Conservation (phyloP, 768 basidiomycete species). For the Termitomyces eurrhizus region DNA sequence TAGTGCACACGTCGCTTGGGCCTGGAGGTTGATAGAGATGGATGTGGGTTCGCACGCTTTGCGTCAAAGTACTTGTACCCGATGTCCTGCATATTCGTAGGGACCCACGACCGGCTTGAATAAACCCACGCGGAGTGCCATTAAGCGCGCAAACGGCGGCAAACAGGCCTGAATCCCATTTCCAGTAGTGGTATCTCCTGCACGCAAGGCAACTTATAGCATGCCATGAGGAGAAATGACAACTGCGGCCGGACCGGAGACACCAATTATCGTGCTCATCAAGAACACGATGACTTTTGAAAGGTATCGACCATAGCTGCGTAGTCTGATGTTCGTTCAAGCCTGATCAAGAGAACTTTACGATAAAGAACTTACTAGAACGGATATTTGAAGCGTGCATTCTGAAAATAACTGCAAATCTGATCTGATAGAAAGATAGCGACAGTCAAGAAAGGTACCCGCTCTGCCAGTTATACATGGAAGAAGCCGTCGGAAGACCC, state of each 20-base stretch:
- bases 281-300: constrained; percentile 6
- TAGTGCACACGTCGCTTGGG: constrained; percentile 12
- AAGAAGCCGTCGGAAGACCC: neutral
- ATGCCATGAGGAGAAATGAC: constrained; percentile 10
- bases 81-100: constrained; percentile 10
- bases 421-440: neutral
- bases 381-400: neutral
- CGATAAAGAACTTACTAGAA: neutral
- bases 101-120: neutral
- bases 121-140: neutral
- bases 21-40: constrained; percentile 16
- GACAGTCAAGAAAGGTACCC: constrained; percentile 1
- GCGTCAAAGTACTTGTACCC: neutral
- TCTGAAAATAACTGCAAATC: neutral
- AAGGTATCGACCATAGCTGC: constrained; percentile 9
- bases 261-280: neutral
- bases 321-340: constrained; percentile 1
- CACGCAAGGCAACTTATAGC: neutral
- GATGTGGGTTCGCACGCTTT: constrained; percentile 8
- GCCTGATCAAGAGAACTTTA: neutral
- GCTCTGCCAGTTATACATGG: neutral
- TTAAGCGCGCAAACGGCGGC: neutral
- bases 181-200: neutral
- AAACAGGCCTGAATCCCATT: neutral
- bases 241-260: constrained; percentile 12